Conservation (phyloP, 2,329 filamentous ascomycete species). For the Aspergillus ustus region DNA sequence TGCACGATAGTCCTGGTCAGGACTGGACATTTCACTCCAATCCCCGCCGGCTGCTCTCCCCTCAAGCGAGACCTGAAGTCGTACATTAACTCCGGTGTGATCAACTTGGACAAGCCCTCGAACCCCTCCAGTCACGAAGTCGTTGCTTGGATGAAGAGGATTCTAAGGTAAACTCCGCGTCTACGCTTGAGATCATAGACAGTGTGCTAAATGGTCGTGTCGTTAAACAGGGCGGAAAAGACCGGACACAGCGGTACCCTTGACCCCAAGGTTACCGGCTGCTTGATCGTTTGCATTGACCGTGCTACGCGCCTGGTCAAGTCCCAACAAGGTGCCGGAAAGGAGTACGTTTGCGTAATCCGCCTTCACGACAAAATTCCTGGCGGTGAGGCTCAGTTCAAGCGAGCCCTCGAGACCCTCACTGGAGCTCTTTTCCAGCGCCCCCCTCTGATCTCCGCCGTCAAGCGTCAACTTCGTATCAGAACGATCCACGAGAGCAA, state of each 20-base stretch:
- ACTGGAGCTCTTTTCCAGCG: slow-evolving; percentile 97
- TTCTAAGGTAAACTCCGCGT: slow-evolving; percentile 69
- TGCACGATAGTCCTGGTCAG: slow-evolving; percentile 75
- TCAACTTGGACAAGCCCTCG: slow-evolving; percentile 96
- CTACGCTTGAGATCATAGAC: background rate
- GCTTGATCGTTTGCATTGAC: slow-evolving; percentile 93
- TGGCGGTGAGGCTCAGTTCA: slow-evolving; percentile 90
- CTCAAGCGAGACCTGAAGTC: slow-evolving; percentile 94
- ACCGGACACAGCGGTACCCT: slow-evolving; percentile 98
- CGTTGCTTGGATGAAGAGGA: slow-evolving; percentile 98
- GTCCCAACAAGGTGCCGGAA: slow-evolving; percentile 97
- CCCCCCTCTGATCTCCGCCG: slow-evolving; percentile 94
- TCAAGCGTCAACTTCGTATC: slow-evolving; percentile 98
- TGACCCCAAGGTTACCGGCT: slow-evolving; percentile 97
- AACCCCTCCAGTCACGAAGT: slow-evolving; percentile 99
- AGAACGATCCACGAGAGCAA: slow-evolving; percentile 98
- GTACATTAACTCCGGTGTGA: slow-evolving; percentile 95
- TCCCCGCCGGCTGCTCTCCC: slow-evolving; percentile 88
- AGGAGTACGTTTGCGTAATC: slow-evolving; percentile 97
- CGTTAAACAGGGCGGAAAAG: slow-evolving; percentile 75
- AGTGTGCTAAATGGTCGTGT: slow-evolving; percentile 24
- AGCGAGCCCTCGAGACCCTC: slow-evolving; percentile 90
- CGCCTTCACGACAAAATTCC: slow-evolving; percentile 94
- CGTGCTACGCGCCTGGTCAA: slow-evolving; percentile 97
- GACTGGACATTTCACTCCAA: slow-evolving; percentile 96